Evolutionary conservation across 345 rosid species (phyloP).

Genomic region (Lepidium sativum): DNA sequence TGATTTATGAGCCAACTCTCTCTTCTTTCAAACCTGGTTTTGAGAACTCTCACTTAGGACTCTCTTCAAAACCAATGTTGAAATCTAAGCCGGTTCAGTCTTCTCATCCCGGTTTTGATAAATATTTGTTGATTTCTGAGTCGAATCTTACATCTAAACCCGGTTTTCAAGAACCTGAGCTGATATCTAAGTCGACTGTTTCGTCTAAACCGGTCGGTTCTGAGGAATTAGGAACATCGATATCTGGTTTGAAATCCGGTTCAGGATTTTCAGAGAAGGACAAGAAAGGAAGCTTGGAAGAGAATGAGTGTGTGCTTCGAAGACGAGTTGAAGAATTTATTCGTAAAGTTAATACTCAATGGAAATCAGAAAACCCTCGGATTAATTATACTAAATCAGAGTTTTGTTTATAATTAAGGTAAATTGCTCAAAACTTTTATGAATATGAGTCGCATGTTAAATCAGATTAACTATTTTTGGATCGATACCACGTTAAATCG

Average conservation of each 20-base stretch:
- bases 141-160: background rate
- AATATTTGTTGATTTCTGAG: background rate
- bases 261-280: constrained; percentile 1
- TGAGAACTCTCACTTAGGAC: background rate
- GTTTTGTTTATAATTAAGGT: constrained; percentile 1
- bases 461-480: background rate
- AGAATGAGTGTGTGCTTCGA: constrained; percentile 36
- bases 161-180: background rate
- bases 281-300: constrained; percentile 10
- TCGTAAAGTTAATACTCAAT: constrained; percentile 40
- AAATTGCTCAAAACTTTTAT: too few species aligned
- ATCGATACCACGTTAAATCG: background rate
- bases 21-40: background rate
- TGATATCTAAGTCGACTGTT: background rate
- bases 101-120: background rate
- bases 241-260: constrained; percentile 15
- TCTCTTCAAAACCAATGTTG: background rate
- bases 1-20: background rate
- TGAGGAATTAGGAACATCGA: background rate
- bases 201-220: constrained; percentile 1
- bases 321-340: constrained; percentile 61
- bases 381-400: constrained; percentile 10
- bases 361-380: constrained; percentile 41
- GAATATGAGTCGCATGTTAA: background rate
- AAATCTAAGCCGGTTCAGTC: background rate